A percentile compares a stretch with the other conserved stretches of the same genome.
Evolutionary conservation across 768 basidiomycete species (phyloP).

Genomic region (Pleurotus ostreatus): DNA sequence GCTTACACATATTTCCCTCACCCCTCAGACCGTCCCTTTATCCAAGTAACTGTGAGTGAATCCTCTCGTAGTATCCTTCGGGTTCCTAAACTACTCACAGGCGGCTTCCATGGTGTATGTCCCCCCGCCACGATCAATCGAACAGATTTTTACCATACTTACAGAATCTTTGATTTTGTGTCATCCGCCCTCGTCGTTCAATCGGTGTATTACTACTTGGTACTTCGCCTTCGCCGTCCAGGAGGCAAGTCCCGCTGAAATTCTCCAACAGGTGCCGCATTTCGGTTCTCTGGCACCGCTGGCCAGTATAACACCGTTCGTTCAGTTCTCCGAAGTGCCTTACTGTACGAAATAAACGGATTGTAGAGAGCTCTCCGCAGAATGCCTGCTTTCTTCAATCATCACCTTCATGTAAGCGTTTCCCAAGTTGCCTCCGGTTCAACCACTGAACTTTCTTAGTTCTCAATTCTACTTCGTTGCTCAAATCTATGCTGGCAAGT

Average conservation of each 20-base stretch:
- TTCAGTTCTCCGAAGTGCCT: neutral
- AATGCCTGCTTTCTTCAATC: constrained; percentile 37
- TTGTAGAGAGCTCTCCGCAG: constrained; percentile 31
- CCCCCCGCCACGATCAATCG: neutral
- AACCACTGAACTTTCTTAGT: constrained; percentile 16
- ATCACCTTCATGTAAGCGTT: constrained; percentile 37
- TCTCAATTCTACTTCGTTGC: constrained; percentile 42
- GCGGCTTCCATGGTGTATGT: constrained; percentile 16
- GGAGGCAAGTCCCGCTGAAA: neutral
- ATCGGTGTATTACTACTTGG: constrained; percentile 42
- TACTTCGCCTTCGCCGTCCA: constrained; percentile 11
- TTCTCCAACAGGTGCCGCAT: constrained; percentile 32
- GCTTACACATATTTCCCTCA: constrained; percentile 35
- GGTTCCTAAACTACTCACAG: neutral
- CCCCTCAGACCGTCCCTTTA: constrained; percentile 21
- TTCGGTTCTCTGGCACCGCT: constrained; percentile 38
- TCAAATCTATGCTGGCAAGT: constrained; percentile 33
- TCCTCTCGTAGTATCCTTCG: neutral
- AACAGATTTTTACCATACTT: neutral
- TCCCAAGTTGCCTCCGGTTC: too few relatives aligned
- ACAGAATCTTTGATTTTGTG: constrained; percentile 28
- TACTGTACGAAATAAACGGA: neutral
- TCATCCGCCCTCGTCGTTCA: constrained; percentile 38
- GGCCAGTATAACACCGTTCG: constrained; percentile 32
- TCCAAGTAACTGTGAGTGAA: constrained; percentile 27